Evolutionary conservation across 805 yeast species (phyloP), one percentile per base, ranked within the genome.

Genomic region (Suhomyces vadensis): DNA sequence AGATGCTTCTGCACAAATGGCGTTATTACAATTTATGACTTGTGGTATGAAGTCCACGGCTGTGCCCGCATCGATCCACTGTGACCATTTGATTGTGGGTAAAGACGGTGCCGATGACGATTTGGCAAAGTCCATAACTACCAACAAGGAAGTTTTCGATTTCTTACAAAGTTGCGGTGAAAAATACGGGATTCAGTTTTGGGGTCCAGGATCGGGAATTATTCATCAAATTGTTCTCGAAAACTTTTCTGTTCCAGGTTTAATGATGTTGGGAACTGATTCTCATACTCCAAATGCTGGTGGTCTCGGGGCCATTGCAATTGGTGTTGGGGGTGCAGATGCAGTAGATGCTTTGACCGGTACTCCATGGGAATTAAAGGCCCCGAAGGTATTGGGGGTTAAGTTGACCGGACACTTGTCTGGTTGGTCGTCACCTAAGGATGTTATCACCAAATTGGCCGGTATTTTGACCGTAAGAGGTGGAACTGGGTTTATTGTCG

Each of bases 1-100:
- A 75, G 99, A 94, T 76, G 99, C 99, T n/a, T 87, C 97, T 24
- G 99, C 99, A 14, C 99, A 94, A 72, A 94, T 92, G 88, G 99
- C 99, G n/a, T 75, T 94, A 55, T 75, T 94, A 57, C 99, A 94
- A 72, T 94, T 94, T 74, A 94, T 94, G 96, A 89, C 97, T 42
- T 92, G 97, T 53, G 95, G 96, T 27, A 81, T 92, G 80, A 74
- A 85, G 40, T 67, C 80, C 27, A 92, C 96, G 14, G 86, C 87
- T 5, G 96, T 95, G 6, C 99, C 99, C 27, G 92, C 88, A 14
- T 87, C 97, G 5, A 92, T 94, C 51, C 99, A 94, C 70, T 94
- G 99, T 74, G 99, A 94, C 65, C 99, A 94, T 71, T 81, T 94
- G 70, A 92, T 94, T 67, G 98, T 91, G 48, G 99, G 98, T 54